Base-by-base conservation (phyloP, 2,329 filamentous ascomycete species). In the Colletotrichum sp. region DNA sequence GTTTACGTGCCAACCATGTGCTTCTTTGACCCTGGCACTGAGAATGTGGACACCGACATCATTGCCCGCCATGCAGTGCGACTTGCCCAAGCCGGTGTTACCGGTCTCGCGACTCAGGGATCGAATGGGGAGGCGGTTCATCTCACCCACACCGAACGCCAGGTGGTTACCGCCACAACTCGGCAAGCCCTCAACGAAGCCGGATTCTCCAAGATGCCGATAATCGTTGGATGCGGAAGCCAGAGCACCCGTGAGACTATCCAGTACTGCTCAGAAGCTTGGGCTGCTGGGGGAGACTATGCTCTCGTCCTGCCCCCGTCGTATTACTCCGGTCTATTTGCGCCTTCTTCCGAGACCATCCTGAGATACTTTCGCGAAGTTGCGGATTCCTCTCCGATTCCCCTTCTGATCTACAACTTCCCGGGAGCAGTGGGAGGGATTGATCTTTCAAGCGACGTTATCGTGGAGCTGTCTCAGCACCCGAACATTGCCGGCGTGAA, bases 61-160 rank as follows among this genome's bases (percentile, higher is more conserved):
- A 92, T 93, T 75, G 88, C 90, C 65, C 89, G 87, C 68, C 88
- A 91, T 82, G 92, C 93, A 49, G 90, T 94, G 68, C 91, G 92
- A 80, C 91, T 96, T n/a, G 94, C 94, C 63, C 89, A 92, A 80
- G 91, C 93, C 32, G 95, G 95, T 78, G 91, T 96, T 57, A 90
- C 93, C 18, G 94, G 94, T 24, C 89, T 96, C 63, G 93, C 94
- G 65, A 95, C 93, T 13, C 94, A 96, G 83, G 95, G 95, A 63
- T 95, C 93, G 81, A 96, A 96, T 81, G 95, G 95, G 80, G 95
- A 97, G 87, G 94, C 95, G 9, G 94, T 96, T 15, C 94, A 96
- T 81, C 89, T 96, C 39, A 92, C 92, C 59, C 93, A 93, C 80
- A 87, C 90, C 28, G 95, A 96, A 85, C 91, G 94, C 75, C 89